Percentiles rank a stretch among this genome's conserved stretches.
Conservation (phyloP, 2,329 filamentous ascomycete species). For the Alternaria hordeiaustralica region DNA sequence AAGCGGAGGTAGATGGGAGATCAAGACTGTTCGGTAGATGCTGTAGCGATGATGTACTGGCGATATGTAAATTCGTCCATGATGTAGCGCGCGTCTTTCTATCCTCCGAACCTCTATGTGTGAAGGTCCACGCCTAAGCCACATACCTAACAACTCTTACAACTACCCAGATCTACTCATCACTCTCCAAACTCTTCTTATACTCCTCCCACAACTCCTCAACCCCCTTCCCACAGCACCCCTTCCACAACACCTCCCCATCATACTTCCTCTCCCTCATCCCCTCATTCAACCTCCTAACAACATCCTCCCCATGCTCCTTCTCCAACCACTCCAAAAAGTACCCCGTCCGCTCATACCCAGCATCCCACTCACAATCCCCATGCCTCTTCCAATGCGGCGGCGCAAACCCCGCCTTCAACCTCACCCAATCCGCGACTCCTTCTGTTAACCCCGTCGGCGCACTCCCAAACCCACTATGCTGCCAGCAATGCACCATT, state of each 20-base stretch:
- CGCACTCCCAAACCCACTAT: constrained; percentile 65
- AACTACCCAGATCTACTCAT: neutral
- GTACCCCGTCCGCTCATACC: constrained; percentile 90
- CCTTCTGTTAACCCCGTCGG: constrained; percentile 83
- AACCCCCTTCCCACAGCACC: constrained; percentile 70
- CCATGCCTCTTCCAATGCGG: constrained; percentile 77
- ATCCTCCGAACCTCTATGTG: neutral
- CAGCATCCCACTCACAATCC: constrained; percentile 77
- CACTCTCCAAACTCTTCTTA: constrained; percentile 52
- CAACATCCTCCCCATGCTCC: constrained; percentile 59
- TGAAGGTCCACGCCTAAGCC: neutral
- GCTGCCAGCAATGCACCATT: constrained; percentile 93
- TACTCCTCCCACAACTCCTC: constrained; percentile 79
- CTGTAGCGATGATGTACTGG: neutral
- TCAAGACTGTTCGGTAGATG: neutral
- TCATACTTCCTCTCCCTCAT: constrained; percentile 69
- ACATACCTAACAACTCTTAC: neutral
- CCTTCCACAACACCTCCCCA: constrained; percentile 70
- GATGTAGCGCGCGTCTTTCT: neutral
- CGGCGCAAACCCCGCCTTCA: constrained; percentile 74
- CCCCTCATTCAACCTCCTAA: constrained; percentile 68
- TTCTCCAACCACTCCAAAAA: constrained; percentile 86
- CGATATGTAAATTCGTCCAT: neutral
- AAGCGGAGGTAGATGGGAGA: neutral
- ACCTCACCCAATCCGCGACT: constrained; percentile 88